A percentile compares a stretch with the other conserved stretches of the same genome.
phyloP scores from a whole-genome alignment of 257 asterid species.

The Nicotiana paniculata region DNA sequence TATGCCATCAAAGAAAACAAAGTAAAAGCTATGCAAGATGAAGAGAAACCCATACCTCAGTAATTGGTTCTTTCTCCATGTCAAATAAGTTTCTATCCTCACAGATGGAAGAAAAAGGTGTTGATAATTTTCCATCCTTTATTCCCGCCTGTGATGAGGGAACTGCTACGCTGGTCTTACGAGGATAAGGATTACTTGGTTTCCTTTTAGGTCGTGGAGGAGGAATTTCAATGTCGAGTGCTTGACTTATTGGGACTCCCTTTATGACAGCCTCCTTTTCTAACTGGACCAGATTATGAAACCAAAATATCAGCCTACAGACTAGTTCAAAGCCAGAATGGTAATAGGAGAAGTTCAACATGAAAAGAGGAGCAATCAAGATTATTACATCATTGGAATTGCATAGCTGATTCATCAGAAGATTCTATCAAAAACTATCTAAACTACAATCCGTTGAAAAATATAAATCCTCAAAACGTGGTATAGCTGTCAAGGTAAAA shows the following conservation, averaged over 20 bases:
- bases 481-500: background rate
- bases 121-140: conserved; percentile 49
- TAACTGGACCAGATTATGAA: conserved; percentile 45
- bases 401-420: background rate
- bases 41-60: conserved; percentile 48
- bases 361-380: conserved; percentile 1
- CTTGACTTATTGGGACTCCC: conserved; percentile 71
- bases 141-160: conserved; percentile 41
- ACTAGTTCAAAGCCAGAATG: background rate
- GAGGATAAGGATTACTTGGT: conserved; percentile 91
- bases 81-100: conserved; percentile 30
- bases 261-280: conserved; percentile 83
- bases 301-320: conserved; percentile 9
- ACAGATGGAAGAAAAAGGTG: conserved; percentile 34
- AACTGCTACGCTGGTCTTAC: conserved; percentile 49
- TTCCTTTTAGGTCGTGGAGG: conserved; percentile 99
- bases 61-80: conserved; percentile 49
- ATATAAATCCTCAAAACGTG: background rate
- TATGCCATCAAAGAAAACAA: conserved; percentile 6
- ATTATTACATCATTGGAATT: background rate
- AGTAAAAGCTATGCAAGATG: background rate
- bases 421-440: background rate
- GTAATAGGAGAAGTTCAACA: background rate
- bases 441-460: background rate
- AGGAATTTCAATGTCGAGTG: conserved; percentile 90